A percentile compares a stretch with the other conserved stretches of the same genome.
Evolutionary conservation across 2,329 filamentous ascomycete species (phyloP).

Genomic region (Dothideomycetidae sp.): DNA sequence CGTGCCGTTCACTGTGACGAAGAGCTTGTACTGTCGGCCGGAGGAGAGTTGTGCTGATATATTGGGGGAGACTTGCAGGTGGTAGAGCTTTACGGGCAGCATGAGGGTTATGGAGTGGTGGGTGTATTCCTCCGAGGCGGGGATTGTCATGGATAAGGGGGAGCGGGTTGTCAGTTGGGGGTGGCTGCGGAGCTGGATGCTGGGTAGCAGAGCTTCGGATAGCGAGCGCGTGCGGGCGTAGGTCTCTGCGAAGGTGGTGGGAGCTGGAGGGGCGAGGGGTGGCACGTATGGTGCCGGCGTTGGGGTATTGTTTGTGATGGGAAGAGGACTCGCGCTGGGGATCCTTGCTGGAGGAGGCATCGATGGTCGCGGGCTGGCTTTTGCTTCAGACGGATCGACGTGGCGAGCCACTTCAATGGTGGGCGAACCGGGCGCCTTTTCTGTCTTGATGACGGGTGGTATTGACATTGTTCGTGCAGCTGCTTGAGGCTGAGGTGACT

Average conservation of each 20-base stretch:
- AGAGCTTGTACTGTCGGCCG: constrained; percentile 60
- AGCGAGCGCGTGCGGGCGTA: constrained; percentile 22
- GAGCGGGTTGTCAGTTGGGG: constrained; percentile 45
- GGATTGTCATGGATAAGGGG: constrained; percentile 49
- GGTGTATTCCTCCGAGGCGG: constrained; percentile 49
- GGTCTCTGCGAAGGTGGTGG: constrained; percentile 16
- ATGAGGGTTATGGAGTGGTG: constrained; percentile 62
- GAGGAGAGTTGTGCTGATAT: constrained; percentile 39
- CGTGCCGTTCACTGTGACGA: constrained; percentile 55
- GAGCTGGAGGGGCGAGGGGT: constrained; percentile 13
- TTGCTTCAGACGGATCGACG: constrained; percentile 23
- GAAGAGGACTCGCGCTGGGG: constrained; percentile 30
- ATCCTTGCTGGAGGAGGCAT: constrained; percentile 26
- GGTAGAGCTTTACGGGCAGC: constrained; percentile 51
- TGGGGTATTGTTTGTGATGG: constrained; percentile 20
- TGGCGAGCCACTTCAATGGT: constrained; percentile 26
- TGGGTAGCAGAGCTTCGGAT: constrained; percentile 51
- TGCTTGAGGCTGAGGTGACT: constrained; percentile 14
- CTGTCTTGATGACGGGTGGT: constrained; percentile 29
- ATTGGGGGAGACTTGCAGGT: constrained; percentile 55
- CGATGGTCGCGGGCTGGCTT: constrained; percentile 21
- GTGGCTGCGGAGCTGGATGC: constrained; percentile 53
- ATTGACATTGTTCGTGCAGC: constrained; percentile 19
- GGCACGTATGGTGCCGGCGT: constrained; percentile 23
- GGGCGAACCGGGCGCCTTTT: constrained; percentile 27